Percentiles rank a stretch among this genome's conserved stretches.
These are phyloP conservation scores for Flaveria brownii DNA, from an alignment of 129 eudicot genomes.

Conservation along the genomic window DNA sequence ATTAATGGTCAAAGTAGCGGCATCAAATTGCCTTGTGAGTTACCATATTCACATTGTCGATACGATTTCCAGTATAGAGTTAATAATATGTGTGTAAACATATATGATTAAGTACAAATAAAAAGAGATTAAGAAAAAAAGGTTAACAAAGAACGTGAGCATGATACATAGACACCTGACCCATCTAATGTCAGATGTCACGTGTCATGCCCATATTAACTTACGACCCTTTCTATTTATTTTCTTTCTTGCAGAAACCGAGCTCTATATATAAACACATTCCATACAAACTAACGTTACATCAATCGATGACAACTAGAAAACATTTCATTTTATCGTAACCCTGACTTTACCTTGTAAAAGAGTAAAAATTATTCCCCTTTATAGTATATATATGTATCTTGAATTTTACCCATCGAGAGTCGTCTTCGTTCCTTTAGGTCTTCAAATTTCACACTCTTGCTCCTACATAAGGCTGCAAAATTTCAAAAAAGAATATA, in stretches of 20 bases:
- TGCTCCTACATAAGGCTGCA: constrained; percentile 37
- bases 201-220: background rate
- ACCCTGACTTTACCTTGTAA: background rate
- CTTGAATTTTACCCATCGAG: constrained; percentile 24
- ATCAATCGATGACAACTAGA: constrained; percentile 20
- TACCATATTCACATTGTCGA: background rate
- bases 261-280: constrained; percentile 5
- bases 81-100: constrained; percentile 15
- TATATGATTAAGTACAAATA: background rate
- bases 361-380: constrained; percentile 26
- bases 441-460: constrained; percentile 33
- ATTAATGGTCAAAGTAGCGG: background rate
- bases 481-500: background rate
- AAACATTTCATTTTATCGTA: constrained; percentile 27
- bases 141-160: background rate
- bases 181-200: background rate
- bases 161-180: background rate
- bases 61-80: constrained; percentile 22
- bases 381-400: background rate
- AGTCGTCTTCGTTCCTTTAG: background rate
- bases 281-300: constrained; percentile 25
- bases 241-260: background rate
- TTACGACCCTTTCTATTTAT: background rate
- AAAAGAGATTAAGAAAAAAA: background rate
- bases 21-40: background rate